phyloP scores from a whole-genome alignment of 805 yeast genomes.

The Lipomyces kockii region DNA sequence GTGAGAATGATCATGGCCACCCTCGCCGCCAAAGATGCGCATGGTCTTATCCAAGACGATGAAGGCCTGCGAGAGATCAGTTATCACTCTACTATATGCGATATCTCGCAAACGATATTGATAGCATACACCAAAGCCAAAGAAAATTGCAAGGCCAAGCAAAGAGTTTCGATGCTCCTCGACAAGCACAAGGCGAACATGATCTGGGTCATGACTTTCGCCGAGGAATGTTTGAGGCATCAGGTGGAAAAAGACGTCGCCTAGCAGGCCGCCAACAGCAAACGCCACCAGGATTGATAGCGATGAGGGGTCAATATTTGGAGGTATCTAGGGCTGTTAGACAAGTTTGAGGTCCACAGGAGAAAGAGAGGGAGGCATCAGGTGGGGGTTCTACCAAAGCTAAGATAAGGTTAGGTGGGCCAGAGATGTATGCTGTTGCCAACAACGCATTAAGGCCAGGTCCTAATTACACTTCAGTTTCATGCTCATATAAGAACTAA shows the following conservation, averaged over 20 bases:
- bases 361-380: too few species aligned
- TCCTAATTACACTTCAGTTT: constrained; percentile 43
- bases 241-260: constrained; percentile 74
- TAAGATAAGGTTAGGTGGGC: constrained; percentile 64
- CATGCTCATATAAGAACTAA: too few species aligned
- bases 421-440: constrained; percentile 67
- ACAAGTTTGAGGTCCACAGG: neutral
- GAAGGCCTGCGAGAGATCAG: constrained; percentile 45
- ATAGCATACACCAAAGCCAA: constrained; percentile 56
- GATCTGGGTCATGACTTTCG: constrained; percentile 51
- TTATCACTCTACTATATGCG: neutral
- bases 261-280: constrained; percentile 76
- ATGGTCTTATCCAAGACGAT: constrained; percentile 65
- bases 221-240: constrained; percentile 71
- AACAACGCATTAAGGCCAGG: constrained; percentile 66
- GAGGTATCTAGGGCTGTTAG: constrained; percentile 50
- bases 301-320: constrained; percentile 56
- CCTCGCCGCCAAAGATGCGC: constrained; percentile 50
- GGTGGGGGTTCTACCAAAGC: constrained; percentile 43
- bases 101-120: neutral
- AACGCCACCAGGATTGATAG: constrained; percentile 65
- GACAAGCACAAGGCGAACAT: constrained; percentile 52
- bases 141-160: constrained; percentile 59
- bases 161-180: constrained; percentile 56
- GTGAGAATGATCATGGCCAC: constrained; percentile 53